These are phyloP conservation scores for Herpetospermum pedunculosum DNA, from an alignment of 306 rosid genomes.

Conservation along the genomic window DNA sequence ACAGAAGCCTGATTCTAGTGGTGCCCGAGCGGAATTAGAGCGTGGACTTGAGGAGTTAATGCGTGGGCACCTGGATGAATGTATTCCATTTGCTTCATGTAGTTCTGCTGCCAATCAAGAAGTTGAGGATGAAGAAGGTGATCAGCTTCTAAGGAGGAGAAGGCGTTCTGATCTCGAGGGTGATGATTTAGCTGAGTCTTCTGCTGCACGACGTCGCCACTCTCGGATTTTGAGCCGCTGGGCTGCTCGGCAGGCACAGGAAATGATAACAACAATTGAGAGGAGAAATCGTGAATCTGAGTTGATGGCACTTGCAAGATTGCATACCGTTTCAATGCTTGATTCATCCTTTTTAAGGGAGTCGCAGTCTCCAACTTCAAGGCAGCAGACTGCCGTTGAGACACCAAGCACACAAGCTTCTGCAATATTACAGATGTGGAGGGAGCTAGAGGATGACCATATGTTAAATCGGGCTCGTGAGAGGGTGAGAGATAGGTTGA, in stretches of 20 bases:
- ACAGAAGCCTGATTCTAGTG: constrained; percentile 92
- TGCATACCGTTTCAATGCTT: constrained; percentile 92
- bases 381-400: constrained; percentile 82
- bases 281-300: constrained; percentile 95
- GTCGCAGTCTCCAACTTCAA: constrained; percentile 80
- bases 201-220: constrained; percentile 77
- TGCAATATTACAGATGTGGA: constrained; percentile 91
- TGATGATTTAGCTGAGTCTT: constrained; percentile 87
- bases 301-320: constrained; percentile 89
- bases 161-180: constrained; percentile 91
- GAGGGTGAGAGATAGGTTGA: constrained; percentile 82
- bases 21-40: constrained; percentile 65
- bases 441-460: constrained; percentile 98
- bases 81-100: constrained; percentile 92
- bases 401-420: constrained; percentile 91
- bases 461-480: constrained; percentile 69
- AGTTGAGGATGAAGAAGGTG: constrained; percentile 79
- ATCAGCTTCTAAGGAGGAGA: constrained; percentile 85
- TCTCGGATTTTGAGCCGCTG: constrained; percentile 82
- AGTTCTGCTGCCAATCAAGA: constrained; percentile 66
- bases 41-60: constrained; percentile 74
- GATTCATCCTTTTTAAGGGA: constrained; percentile 93
- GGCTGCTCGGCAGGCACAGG: constrained; percentile 99
- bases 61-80: constrained; percentile 96
- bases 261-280: constrained; percentile 97